Percentiles rank a stretch among this genome's conserved stretches.
Conservation (phyloP, 352 stramenopile species). For the Phytophthora agathidicida region DNA sequence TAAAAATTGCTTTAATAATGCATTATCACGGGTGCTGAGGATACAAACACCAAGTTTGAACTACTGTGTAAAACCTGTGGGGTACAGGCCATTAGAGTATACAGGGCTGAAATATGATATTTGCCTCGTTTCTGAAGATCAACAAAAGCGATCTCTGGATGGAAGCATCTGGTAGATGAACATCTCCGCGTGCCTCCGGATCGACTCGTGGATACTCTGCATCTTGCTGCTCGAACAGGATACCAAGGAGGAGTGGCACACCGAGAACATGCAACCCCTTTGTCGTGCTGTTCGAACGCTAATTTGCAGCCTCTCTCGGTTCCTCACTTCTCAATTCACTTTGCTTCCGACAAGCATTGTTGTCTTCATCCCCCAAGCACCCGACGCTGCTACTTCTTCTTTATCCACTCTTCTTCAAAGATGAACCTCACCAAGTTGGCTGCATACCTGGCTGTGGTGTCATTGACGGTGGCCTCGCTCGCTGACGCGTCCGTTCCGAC, state of each 20-base stretch:
- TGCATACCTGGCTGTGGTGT: constrained; percentile 24
- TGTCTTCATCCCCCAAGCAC: constrained; percentile 2
- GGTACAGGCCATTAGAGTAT: too few relatives aligned
- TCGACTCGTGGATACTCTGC: constrained; percentile 2
- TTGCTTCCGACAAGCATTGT: constrained; percentile 22
- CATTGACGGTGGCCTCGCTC: constrained; percentile 13
- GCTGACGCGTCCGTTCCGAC: constrained; percentile 15
- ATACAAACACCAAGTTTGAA: too few relatives aligned
- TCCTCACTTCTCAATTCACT: constrained; percentile 27
- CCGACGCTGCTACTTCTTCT: background rate
- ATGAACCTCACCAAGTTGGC: constrained; percentile 31
- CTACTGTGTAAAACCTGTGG: too few relatives aligned
- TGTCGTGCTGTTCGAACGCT: constrained; percentile 5
- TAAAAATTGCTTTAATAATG: too few relatives aligned
- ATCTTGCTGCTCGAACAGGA: constrained; percentile 12
- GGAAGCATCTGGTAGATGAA: constrained; percentile 14
- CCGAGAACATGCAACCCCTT: background rate
- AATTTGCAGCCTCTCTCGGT: background rate
- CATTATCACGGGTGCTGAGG: too few relatives aligned
- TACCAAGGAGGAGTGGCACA: background rate
- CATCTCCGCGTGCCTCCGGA: constrained; percentile 10
- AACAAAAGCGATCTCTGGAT: constrained; percentile 6
- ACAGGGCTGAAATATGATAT: too few relatives aligned
- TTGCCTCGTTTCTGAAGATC: constrained; percentile 14
- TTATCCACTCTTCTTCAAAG: too few relatives aligned